Evolutionary conservation across 73 alveolate species (phyloP), one percentile per base, ranked within the genome.

Genomic region (Effrenium voratum): DNA sequence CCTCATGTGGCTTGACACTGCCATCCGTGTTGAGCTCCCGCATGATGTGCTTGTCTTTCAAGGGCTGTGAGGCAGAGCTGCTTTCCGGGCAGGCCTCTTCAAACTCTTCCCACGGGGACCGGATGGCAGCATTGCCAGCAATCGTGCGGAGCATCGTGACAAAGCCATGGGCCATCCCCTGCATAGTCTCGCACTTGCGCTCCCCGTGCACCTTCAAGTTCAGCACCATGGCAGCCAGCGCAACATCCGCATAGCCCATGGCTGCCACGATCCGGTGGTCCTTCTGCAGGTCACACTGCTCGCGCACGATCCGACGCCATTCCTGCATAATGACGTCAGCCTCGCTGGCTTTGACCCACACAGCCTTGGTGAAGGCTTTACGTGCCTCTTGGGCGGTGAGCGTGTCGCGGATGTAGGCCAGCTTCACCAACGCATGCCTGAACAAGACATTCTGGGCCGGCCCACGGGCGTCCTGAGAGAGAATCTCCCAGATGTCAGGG

Each of bases 11-110:
- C 47, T 72, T 72, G 46, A 72, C 82, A 30, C 49, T 12, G 22
- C 82, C 82, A 30, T 72, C 82, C 46, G 22, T 30, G 47, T 72
- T 32, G 32, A 72, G 82, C 82, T 72, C 82, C 47, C 82, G n/a
- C 82, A 72, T 72, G 34, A 72, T 36, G 45, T 5, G 49, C 46
- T 34, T 72, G 8, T 19, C 63, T 12, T 8, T 19, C 19, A 19
- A 8, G 19, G 63, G 19, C 26, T 8, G 63, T 19, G 63, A 52
- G 63, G 63, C 8, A 26, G 22, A 26, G 82, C 45, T 34, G 82
- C 49, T 47, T 47, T 72, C 30, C 49, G 22, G 32, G 82, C 10
- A 44, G 19, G 15, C 28, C 49, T 36, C 30, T 10, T 72, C 47
- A 13, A 36, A 47, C 45, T 44, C 45, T 13, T n/a, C 82, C 82